Percentiles rank a stretch among this genome's conserved stretches.
These are phyloP conservation scores for Nicotiana tabacum DNA, from an alignment of 257 asterid species.

Conservation along the genomic window DNA sequence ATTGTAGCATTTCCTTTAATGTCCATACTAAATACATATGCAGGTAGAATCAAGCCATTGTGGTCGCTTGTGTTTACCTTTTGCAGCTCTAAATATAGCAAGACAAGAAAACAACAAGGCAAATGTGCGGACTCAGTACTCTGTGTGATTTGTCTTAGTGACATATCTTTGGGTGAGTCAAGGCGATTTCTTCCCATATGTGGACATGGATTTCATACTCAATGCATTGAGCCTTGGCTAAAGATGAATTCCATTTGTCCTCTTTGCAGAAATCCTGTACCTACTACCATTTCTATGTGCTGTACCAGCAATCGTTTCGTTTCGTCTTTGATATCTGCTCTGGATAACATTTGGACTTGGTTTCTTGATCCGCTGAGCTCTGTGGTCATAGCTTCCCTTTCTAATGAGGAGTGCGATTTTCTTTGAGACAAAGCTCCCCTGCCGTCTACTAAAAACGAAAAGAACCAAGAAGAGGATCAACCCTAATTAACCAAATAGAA, in stretches of 20 bases:
- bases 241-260: constrained; percentile 7
- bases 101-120: background rate
- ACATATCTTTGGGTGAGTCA: background rate
- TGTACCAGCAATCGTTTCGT: background rate
- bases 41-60: background rate
- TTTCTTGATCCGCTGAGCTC: background rate
- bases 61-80: background rate
- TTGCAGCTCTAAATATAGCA: background rate
- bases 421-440: background rate
- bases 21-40: background rate
- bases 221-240: constrained; percentile 17
- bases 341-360: constrained; percentile 3
- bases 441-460: no score
- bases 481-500: background rate
- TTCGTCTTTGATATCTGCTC: background rate
- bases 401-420: constrained; percentile 4
- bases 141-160: background rate
- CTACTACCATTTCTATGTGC: background rate
- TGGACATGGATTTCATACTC: constrained; percentile 8
- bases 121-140: background rate
- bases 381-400: constrained; percentile 8
- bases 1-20: constrained; percentile 2
- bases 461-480: no score
- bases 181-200: background rate
- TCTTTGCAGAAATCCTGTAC: constrained; percentile 6